Base-by-base conservation (phyloP, 495 filamentous ascomycete species). In the Penicillium maclennaniae region DNA sequence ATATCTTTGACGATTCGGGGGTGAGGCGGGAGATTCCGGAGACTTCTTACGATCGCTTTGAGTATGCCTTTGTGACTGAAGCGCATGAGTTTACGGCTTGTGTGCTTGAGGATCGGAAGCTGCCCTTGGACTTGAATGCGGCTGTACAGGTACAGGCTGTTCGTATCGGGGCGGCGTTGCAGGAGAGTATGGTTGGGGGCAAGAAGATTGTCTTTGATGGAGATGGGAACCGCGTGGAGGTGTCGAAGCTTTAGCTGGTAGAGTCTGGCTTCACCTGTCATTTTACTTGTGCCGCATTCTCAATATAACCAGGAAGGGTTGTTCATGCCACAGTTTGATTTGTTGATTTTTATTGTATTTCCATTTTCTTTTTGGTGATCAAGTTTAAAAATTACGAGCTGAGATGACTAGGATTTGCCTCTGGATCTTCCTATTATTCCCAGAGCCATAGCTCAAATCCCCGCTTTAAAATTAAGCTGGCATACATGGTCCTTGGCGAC, bases 61-160 rank as follows among this genome's bases (percentile, higher is more conserved):
- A 82, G 67, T 59, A 76, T 50, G 83, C 83, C 4, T 87, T 86
- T 69, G 79, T 85, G 26, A 78, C 67, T 1, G 83, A 86, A 67
- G 77, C 79, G 16, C 80, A 81, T 49, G 80, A 86, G 67, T 87
- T 84, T 54, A 78, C 80, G 1, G 77, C 67, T 16, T 66, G 66
- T 20, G 77, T 76, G 44, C 47, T 87, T 53, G 82, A 85, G 58
- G 60, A 78, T 39, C 71, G 31, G 38, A 55, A 65, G 45, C 45
- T 86, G 60, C 82, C 83, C 20, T 66, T 86, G 56, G 74, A 78
- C 58, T 59, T 86, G 27, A 62, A 57, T 6, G 75, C 73, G 15
- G 80, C 82, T 9, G 80, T 85, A 31, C 67, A 80, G 69, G 80
- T 85, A 31, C 67, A 80, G 69, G 82, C 83, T 14, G 79, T 87